Evolutionary conservation across 2,329 filamentous ascomycete genomes (phyloP), one percentile per base, ranked within the genome.

Genomic region (Sclerotinia minor): DNA sequence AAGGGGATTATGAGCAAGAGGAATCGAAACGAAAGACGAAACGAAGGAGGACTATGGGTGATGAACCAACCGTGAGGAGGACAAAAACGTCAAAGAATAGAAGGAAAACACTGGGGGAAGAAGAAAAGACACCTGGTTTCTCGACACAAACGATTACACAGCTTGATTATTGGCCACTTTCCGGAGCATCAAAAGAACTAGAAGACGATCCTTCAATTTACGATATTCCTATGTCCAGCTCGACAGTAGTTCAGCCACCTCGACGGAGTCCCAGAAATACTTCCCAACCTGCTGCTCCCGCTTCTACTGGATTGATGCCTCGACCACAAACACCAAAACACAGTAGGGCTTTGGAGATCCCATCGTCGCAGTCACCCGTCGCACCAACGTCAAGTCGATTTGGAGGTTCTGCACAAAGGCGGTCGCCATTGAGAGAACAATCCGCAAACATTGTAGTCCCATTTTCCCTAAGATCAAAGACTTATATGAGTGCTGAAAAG

Each of bases 351-450:
- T 64, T 57, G 4, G 76, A 77, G 52, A 76, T 77, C 15, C 76
- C 76, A 26, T 76, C 76, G 9, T 77, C 76, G 32, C 72, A 77
- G 67, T 77, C 76, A n/a, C 76, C 76, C 49, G 71, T 69, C 21
- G 76, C 76, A 2, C 76, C 76, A 60, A 21, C 73, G 11, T 76
- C 74, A 17, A 52, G 72, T 11, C 71, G 68, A 54, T 71, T 70
- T n/a, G 58, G 64, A 69, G 61, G 66, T 38, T 72, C 69, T 26
- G n/a, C 60, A 21, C 63, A 52, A 55, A 67, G 44, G 53, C 66
- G 71, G 38, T 71, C 70, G 2, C 69, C 71, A 17, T 58, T 76
- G 2, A 71, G 67, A 52, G 72, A 75, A 38, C 71, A 66, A 53
- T 70, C 73, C 41, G 60, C 65, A 21, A 76, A 76, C 65, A 67